Conservation (phyloP, 2,329 filamentous ascomycete genomes). For the Xylaria sp. region DNA sequence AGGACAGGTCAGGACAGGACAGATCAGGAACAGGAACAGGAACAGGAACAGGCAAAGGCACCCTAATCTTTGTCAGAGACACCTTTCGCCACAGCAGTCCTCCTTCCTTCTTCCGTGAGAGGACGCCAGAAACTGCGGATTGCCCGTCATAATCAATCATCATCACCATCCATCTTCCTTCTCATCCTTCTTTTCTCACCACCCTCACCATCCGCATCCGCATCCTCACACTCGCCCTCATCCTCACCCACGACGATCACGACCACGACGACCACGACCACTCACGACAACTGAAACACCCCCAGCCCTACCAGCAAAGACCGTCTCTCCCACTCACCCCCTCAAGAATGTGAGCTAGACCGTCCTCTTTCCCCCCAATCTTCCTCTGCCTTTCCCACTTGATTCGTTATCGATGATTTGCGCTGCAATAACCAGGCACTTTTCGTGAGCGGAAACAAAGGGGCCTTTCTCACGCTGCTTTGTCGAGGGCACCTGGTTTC, state of each 20-base stretch:
- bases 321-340: constrained; percentile 5
- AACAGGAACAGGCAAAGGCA: too few species aligned
- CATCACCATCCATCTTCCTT: constrained; percentile 9
- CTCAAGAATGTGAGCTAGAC: constrained; percentile 7
- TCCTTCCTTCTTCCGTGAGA: too few species aligned
- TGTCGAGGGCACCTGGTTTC: constrained; percentile 5
- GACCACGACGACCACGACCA: not conserved
- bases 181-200: not conserved
- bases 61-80: not conserved
- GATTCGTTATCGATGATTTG: not conserved
- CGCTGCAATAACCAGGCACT: not conserved
- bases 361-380: not conserved
- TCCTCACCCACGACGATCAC: constrained; percentile 22
- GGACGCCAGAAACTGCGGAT: too few species aligned
- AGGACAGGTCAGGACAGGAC: too few species aligned
- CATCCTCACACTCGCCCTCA: not conserved
- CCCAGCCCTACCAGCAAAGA: not conserved
- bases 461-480: constrained; percentile 1
- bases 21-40: too few species aligned
- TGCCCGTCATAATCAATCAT: constrained; percentile 21
- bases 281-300: not conserved
- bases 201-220: constrained; percentile 2
- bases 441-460: constrained; percentile 1
- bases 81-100: not conserved
- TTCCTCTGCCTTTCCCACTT: not conserved